Evolutionary conservation across 306 rosid genomes (phyloP).

Genomic region (Fagus sylvatica): DNA sequence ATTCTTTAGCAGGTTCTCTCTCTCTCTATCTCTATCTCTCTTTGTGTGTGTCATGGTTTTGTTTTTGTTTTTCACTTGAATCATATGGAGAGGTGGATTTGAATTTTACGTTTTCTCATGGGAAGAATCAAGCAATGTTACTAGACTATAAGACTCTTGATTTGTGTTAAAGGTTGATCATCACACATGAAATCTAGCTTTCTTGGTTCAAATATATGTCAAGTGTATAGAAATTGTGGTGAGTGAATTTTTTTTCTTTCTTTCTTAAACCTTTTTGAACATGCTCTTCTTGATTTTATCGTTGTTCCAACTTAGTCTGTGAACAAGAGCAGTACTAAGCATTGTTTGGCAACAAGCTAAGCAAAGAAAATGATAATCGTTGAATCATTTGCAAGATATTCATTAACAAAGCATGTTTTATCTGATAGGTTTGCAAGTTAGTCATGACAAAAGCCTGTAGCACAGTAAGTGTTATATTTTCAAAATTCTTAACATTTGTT

Average conservation of each 20-base stretch:
- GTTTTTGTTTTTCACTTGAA: no score
- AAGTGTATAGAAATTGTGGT: not conserved
- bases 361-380: not conserved
- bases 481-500: no score
- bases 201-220: no score
- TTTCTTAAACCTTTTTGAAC: not conserved
- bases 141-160: no score
- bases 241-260: not conserved
- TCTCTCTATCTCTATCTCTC: constrained; percentile 1
- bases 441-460: not conserved
- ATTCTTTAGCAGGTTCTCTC: constrained; percentile 73
- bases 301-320: not conserved
- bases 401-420: not conserved
- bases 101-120: no score
- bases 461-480: no score
- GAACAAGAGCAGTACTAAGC: not conserved
- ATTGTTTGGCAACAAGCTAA: no score
- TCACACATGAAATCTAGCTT: no score
- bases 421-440: not conserved
- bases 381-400: not conserved
- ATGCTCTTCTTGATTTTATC: not conserved
- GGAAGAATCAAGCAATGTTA: no score
- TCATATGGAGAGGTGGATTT: no score
- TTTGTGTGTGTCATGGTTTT: not conserved
- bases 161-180: no score